phyloP scores from a whole-genome alignment of 148 eudicot genomes.

The Salicornia ramosissima region DNA sequence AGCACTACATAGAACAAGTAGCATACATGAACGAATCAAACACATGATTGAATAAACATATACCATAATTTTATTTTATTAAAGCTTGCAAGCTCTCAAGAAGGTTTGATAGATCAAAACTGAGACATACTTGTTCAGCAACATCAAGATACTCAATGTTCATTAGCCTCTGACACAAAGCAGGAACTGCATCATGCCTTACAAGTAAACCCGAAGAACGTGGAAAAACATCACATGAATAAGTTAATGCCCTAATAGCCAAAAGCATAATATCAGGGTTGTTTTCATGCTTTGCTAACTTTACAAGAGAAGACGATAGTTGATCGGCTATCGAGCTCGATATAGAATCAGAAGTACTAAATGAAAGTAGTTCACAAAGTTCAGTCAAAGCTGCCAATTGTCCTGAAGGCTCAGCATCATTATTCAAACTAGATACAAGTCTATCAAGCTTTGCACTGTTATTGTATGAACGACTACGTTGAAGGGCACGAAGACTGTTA shows the following conservation, averaged over 20 bases:
- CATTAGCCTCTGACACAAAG: slow-evolving; percentile 71
- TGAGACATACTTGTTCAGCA: slow-evolving; percentile 78
- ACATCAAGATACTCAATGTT: slow-evolving; percentile 77
- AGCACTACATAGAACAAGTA: slow-evolving; percentile 54
- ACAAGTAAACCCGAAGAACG: slow-evolving; percentile 59
- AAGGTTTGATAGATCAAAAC: not conserved
- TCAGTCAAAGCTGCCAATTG: slow-evolving; percentile 70
- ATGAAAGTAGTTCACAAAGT: slow-evolving; percentile 79
- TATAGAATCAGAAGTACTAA: slow-evolving; percentile 56
- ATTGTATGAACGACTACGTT: slow-evolving; percentile 39
- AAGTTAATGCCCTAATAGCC: slow-evolving; percentile 86
- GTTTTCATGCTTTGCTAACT: slow-evolving; percentile 58
- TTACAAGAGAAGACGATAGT: slow-evolving; percentile 63
- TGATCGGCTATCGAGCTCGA: slow-evolving; percentile 55
- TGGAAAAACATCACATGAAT: slow-evolving; percentile 75
- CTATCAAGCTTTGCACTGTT: slow-evolving; percentile 50
- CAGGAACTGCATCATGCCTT: slow-evolving; percentile 67
- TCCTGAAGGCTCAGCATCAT: slow-evolving; percentile 53
- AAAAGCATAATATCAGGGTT: slow-evolving; percentile 77
- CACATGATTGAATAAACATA: not conserved
- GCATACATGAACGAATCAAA: slow-evolving; percentile 8
- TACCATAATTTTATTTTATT: not conserved
- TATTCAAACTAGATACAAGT: slow-evolving; percentile 50
- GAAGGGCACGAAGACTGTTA: slow-evolving; percentile 44
- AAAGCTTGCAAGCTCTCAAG: not conserved